Base-by-base conservation (phyloP, 2,329 filamentous ascomycete genomes). In the Fusarium sp. region DNA sequence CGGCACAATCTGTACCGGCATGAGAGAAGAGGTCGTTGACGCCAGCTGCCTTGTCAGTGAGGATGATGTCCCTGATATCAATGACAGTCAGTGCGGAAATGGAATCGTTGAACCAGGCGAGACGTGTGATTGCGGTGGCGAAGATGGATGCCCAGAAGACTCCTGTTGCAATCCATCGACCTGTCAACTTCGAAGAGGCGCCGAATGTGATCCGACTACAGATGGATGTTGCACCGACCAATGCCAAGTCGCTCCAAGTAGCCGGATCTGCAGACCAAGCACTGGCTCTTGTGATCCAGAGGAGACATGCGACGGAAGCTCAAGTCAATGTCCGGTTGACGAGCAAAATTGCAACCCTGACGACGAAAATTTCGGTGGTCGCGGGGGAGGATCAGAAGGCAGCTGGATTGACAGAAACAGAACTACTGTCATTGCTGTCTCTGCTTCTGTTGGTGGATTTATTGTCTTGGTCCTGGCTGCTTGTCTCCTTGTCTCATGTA, bases 1-100 rank as follows among this genome's bases (percentile, higher is more conserved):
- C 59, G 94, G 95, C 48, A 97, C 96, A 71, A 91, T 97, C 56
- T 97, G 94, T 80, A 91, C 91, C 9, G 93, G 92, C 11, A 84
- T 97, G 55, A 88, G 87, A 43, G 88, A 91, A 61, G 91, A 91
- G 74, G 90, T 88, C 53, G 90, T 96, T 75, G 91, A 91, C 55
- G 89, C 89, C 1, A 80, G 74, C 18, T 97, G 94, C 77, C 82
- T 97, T 15, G 89, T 87, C 0, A 49, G 43, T 17, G 89, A 91
- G 76, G 97, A 97, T 80, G 88, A 88, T 63, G 89, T 97, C 14
- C 86, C 87, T 9, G 93, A 91, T 15, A 92, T 95, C 68, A 91
- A 88, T 1, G 91, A 90, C 52, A 91, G 90, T 68, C 89, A 93
- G 74, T 97, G 94, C 78, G 94, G 94, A 51, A 97, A 97, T 76